phyloP scores from a whole-genome alignment of 768 basidiomycete species.

The Russula vinacea region DNA sequence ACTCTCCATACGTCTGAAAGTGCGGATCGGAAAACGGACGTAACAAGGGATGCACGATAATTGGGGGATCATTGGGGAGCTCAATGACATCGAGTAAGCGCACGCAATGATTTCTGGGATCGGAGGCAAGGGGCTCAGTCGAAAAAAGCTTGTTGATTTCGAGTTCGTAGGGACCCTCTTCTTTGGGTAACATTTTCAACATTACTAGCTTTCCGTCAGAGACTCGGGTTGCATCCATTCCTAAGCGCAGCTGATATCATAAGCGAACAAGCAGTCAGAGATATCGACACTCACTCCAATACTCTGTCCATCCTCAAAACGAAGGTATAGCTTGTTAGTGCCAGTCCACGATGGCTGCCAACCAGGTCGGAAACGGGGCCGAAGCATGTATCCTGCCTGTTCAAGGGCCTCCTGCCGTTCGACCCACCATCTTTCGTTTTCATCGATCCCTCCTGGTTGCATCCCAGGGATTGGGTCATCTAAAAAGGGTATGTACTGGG shows the following conservation, averaged over 20 bases:
- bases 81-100: slow-evolving; percentile 32
- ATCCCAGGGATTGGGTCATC: not conserved
- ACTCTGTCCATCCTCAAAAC: slow-evolving; percentile 21
- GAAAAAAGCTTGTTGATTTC: slow-evolving; percentile 18
- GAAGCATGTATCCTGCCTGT: slow-evolving; percentile 17
- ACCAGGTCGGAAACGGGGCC: slow-evolving; percentile 17
- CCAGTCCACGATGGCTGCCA: slow-evolving; percentile 19
- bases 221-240: slow-evolving; percentile 25
- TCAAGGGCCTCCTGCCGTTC: not conserved
- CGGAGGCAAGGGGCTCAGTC: slow-evolving; percentile 25
- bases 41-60: slow-evolving; percentile 39
- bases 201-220: slow-evolving; percentile 14
- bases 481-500: not conserved
- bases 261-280: not conserved
- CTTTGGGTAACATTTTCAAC: slow-evolving; percentile 1
- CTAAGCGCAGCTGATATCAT: not conserved
- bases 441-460: not conserved
- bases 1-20: slow-evolving; percentile 39
- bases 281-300: not conserved
- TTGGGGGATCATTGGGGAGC: slow-evolving; percentile 25
- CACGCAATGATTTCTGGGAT: slow-evolving; percentile 35
- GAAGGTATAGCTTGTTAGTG: not conserved
- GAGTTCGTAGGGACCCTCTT: slow-evolving; percentile 13
- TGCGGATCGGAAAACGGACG: slow-evolving; percentile 33
- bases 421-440: slow-evolving; percentile 10